A percentile compares a stretch with the other conserved stretches of the same genome.
phyloP scores from a whole-genome alignment of 139 green algal species.

The Yamagishiella unicocca region DNA sequence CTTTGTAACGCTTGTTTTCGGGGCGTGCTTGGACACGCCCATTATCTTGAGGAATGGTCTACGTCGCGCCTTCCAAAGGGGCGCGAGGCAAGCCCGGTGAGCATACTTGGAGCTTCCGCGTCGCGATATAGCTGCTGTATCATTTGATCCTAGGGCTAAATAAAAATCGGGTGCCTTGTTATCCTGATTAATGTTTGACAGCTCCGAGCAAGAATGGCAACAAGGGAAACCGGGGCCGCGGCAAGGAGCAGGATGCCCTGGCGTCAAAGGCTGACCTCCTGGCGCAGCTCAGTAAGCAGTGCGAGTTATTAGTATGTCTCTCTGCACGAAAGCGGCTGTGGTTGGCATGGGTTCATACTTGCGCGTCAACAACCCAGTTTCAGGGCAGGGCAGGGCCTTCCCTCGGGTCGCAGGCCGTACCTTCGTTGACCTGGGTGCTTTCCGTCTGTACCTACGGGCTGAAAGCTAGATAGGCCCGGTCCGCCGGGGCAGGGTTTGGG shows the following conservation, averaged over 20 bases:
- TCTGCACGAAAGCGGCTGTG: background rate
- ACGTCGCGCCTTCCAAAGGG: conserved; percentile 30
- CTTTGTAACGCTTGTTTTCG: too few species aligned
- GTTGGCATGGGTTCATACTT: too few species aligned
- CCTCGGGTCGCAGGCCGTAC: too few species aligned
- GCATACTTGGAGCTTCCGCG: background rate
- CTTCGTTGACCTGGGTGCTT: too few species aligned
- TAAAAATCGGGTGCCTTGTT: background rate
- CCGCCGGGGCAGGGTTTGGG: too few species aligned
- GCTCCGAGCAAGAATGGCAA: conserved; percentile 10
- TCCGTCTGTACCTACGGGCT: too few species aligned
- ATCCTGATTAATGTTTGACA: background rate
- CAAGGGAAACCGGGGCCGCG: background rate
- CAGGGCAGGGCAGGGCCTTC: too few species aligned
- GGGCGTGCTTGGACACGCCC: conserved; percentile 15
- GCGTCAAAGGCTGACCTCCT: conserved; percentile 40
- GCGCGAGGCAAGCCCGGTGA: background rate
- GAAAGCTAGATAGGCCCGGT: too few species aligned
- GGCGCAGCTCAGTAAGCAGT: conserved; percentile 50
- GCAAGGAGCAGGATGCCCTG: background rate
- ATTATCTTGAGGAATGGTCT: conserved; percentile 31
- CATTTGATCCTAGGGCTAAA: too few species aligned
- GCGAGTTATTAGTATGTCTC: background rate
- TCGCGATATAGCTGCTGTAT: background rate
- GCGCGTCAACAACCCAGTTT: too few species aligned